Evolutionary conservation across 2,329 filamentous ascomycete species (phyloP).

Genomic region (Chaetomiaceae sp.): DNA sequence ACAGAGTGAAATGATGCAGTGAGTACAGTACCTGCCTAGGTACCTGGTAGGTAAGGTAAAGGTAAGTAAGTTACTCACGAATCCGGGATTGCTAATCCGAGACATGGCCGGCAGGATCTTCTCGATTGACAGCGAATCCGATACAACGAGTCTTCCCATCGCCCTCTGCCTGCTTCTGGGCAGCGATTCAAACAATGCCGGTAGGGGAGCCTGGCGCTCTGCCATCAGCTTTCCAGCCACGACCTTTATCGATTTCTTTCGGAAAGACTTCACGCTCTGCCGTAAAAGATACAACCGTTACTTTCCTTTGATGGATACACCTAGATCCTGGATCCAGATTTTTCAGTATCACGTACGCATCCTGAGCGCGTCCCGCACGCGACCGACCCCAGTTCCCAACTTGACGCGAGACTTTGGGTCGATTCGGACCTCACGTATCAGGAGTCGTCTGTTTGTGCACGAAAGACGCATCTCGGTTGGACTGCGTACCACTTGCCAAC

Average conservation of each 20-base stretch:
- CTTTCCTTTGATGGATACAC: neutral
- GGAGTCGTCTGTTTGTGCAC: neutral
- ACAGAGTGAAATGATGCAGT: too few species aligned
- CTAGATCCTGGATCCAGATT: too few species aligned
- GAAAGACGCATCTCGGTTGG: neutral
- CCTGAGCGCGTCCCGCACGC: neutral
- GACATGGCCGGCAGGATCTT: neutral
- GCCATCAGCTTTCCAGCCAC: too few species aligned
- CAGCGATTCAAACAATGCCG: neutral
- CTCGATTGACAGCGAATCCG: neutral
- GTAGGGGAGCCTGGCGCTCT: neutral
- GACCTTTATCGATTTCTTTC: too few species aligned
- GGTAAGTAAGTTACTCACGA: too few species aligned
- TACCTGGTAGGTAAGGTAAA: too few species aligned
- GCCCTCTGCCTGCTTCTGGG: neutral
- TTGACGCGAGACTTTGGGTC: neutral
- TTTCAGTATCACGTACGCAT: neutral
- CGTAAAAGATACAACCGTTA: too few species aligned
- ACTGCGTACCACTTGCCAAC: neutral
- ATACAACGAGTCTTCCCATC: neutral
- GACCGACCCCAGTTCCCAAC: neutral
- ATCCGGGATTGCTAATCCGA: neutral
- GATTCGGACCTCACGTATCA: neutral
- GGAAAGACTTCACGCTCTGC: too few species aligned
- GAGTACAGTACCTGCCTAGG: too few species aligned